Conservation (phyloP, 2,329 filamentous ascomycete genomes). For the Verticillium alfalfae region DNA sequence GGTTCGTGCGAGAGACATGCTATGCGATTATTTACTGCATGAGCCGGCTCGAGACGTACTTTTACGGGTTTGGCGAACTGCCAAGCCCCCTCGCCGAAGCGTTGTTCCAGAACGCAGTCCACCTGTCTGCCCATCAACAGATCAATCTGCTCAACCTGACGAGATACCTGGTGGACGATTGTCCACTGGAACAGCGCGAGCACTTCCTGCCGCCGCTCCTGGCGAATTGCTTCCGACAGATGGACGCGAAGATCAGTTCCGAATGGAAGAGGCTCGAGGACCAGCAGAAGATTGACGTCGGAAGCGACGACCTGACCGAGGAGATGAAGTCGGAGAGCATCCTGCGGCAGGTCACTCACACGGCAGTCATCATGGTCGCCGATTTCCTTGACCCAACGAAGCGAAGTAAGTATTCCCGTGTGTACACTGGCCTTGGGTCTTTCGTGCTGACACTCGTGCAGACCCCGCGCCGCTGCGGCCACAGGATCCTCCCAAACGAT, state of each 20-base stretch:
- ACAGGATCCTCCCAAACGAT: conserved; percentile 25
- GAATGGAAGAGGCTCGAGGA: conserved; percentile 80
- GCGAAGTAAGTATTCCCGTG: conserved; percentile 43
- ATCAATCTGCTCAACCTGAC: conserved; percentile 89
- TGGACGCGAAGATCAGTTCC: conserved; percentile 78
- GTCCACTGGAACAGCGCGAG: conserved; percentile 69
- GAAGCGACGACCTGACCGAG: conserved; percentile 76
- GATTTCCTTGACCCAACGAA: conserved; percentile 76
- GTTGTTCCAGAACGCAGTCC: conserved; percentile 75
- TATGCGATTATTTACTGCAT: conserved; percentile 95
- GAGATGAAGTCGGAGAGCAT: conserved; percentile 99
- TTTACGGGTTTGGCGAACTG: conserved; percentile 85
- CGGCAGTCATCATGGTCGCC: conserved; percentile 85
- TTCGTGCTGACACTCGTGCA: conserved; percentile 6
- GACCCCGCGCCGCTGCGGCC: conserved; percentile 24
- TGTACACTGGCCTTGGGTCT: neutral
- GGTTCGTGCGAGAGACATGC: conserved; percentile 85
- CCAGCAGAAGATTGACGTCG: conserved; percentile 55
- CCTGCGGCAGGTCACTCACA: conserved; percentile 84
- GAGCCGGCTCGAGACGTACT: conserved; percentile 78
- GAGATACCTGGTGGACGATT: conserved; percentile 85
- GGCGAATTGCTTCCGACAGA: conserved; percentile 73
- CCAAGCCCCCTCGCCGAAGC: conserved; percentile 78
- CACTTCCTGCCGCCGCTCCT: conserved; percentile 84
- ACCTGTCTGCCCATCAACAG: conserved; percentile 85